Evolutionary conservation across 805 yeast genomes (phyloP).

Genomic region (Lachancea mirantina): DNA sequence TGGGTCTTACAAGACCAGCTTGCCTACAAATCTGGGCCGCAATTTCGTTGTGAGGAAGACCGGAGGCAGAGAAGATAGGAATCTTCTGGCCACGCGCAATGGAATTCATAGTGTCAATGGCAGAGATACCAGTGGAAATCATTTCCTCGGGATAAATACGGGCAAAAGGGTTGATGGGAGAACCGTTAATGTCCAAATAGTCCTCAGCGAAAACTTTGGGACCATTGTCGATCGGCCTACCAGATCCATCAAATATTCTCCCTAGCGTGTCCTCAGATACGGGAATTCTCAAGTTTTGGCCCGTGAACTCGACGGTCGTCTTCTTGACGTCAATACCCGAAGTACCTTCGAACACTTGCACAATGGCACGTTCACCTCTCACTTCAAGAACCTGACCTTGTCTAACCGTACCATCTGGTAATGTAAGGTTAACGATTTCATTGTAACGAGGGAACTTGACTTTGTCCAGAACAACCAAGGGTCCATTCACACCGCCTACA

Average conservation of each 20-base stretch:
- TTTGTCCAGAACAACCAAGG: constrained; percentile 82
- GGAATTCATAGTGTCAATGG: constrained; percentile 98
- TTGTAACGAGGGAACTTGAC: constrained; percentile 86
- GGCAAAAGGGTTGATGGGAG: constrained; percentile 96
- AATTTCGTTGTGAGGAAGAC: constrained; percentile 98
- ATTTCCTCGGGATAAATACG: constrained; percentile 99
- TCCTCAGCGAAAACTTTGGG: constrained; percentile 98
- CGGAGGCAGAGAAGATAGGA: constrained; percentile 98
- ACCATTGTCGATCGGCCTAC: constrained; percentile 96
- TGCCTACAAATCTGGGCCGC: constrained; percentile 99
- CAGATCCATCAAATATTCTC: constrained; percentile 97
- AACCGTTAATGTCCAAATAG: constrained; percentile 95
- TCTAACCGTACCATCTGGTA: constrained; percentile 91
- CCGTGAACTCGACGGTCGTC: constrained; percentile 95
- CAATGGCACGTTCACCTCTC: constrained; percentile 93
- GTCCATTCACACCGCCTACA: constrained; percentile 98
- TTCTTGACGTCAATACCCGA: constrained; percentile 98
- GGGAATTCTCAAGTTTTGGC: constrained; percentile 85
- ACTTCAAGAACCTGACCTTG: constrained; percentile 99
- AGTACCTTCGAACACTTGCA: constrained; percentile 98
- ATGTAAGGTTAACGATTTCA: constrained; percentile 92
- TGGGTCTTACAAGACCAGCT: constrained; percentile 98
- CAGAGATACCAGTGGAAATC: constrained; percentile 98
- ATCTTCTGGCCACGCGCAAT: constrained; percentile 99
- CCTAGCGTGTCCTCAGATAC: constrained; percentile 97